Evolutionary conservation across 2,329 filamentous ascomycete species (phyloP), one percentile per base, ranked within the genome.

Genomic region (Talaromyces rugulosus): DNA sequence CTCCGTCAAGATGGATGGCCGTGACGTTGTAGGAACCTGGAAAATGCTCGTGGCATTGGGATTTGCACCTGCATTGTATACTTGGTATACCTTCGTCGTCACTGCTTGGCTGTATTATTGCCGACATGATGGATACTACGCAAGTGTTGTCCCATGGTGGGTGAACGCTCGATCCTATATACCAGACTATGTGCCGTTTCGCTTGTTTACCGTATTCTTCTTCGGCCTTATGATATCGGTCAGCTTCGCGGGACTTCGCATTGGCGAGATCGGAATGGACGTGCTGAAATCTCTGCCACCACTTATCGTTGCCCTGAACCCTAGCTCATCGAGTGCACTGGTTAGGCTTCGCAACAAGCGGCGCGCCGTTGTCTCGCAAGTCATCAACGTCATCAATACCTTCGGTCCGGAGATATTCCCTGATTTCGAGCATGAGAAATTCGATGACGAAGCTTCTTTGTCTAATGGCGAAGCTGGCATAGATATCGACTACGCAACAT

Each of bases 201-300:
- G 89, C 86, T 73, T 87, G 23, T 85, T 96, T 11, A 87, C 92
- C 65, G 73, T 91, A 7, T 85, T 86, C 50, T 90, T 92, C 58
- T 89, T 91, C 80, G 82, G 91, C 53, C 80, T 96, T 66, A 96
- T 96, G 81, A 90, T 93, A 6, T 85, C 87, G 23, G 89, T 97
- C 69, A 96, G 93, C 0, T 97, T 96, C 74, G 92, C 92, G 3
- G 92, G 94, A 6, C 87, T 99, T 59, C 89, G 95, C 9, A 96
- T 98, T 67, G 95, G 95, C 53, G 95, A 99, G 78, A 89, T 96
- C 16, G 95, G 94, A 56, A 97, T 99, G 92, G 95, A 99, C 72
- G 96, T 99, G 60, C 81, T 95, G 79, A 99, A 98, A 77, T 98
- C 94, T 0, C 83, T 99, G 16, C 87, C 92, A 7, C 95, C 95